phyloP scores from a whole-genome alignment of 768 basidiomycete genomes.

The Pulveroboletus frians region DNA sequence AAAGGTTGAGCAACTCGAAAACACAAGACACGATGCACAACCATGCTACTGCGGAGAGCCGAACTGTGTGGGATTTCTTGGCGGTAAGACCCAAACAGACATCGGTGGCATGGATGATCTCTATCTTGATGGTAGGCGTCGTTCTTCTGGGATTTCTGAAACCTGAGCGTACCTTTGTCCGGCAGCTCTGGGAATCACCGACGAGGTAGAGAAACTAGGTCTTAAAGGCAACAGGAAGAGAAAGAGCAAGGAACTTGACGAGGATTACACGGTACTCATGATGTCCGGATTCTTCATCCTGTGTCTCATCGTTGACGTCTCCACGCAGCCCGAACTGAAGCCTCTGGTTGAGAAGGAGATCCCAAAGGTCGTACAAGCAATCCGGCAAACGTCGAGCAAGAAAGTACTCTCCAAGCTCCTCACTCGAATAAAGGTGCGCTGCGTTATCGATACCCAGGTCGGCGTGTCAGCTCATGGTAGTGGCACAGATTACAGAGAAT shows the following conservation, averaged over 20 bases:
- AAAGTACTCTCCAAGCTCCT: constrained; percentile 81
- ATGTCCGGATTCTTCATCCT: not conserved
- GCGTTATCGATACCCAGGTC: not conserved
- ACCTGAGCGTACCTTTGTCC: not conserved
- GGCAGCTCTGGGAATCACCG: constrained; percentile 86
- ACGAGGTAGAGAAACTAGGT: constrained; percentile 77
- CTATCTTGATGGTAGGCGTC: constrained; percentile 72
- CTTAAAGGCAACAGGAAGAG: constrained; percentile 87
- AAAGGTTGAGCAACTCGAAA: not conserved
- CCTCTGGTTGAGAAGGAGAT: constrained; percentile 75
- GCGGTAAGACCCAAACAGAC: constrained; percentile 98
- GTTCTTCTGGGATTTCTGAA: not conserved
- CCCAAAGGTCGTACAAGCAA: constrained; percentile 86
- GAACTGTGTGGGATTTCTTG: constrained; percentile 93
- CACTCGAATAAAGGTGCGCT: constrained; percentile 72
- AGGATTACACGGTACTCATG: constrained; percentile 76
- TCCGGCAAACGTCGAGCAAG: constrained; percentile 81
- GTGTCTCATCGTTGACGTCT: not conserved
- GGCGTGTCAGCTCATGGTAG: not conserved
- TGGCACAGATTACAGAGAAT: constrained; percentile 69
- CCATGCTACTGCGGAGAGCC: constrained; percentile 92
- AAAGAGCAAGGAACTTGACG: constrained; percentile 89
- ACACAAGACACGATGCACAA: constrained; percentile 82
- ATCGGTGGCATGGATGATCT: constrained; percentile 92
- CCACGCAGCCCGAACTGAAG: constrained; percentile 63